Percentiles rank a stretch among this genome's conserved stretches.
phyloP scores from a whole-genome alignment of 169 alveolate species.

The Plasmodium falciparum region DNA sequence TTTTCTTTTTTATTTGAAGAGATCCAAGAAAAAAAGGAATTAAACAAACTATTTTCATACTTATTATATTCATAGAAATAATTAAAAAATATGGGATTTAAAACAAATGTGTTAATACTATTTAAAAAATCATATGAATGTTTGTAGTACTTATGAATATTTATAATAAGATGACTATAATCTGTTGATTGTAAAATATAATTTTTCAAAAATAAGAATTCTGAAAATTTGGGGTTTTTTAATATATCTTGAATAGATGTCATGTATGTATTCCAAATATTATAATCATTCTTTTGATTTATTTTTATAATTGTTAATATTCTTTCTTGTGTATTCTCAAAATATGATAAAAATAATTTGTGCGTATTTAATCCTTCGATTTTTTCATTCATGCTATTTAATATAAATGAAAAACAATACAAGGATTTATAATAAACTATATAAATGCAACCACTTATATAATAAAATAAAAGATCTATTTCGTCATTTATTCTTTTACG shows the following conservation, averaged over 20 bases:
- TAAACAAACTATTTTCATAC: neutral
- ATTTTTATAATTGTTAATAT: slow-evolving; percentile 24
- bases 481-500: slow-evolving; percentile 15
- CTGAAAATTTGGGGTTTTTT: slow-evolving; percentile 18
- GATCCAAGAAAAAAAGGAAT: neutral
- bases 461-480: slow-evolving; percentile 32
- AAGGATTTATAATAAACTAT: slow-evolving; percentile 42
- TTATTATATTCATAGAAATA: slow-evolving; percentile 50
- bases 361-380: slow-evolving; percentile 8
- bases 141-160: slow-evolving; percentile 43
- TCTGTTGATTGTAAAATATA: slow-evolving; percentile 32
- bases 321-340: slow-evolving; percentile 39
- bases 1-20: neutral
- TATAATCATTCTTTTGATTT: slow-evolving; percentile 22
- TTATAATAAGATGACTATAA: slow-evolving; percentile 49
- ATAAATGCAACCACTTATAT: slow-evolving; percentile 44
- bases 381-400: slow-evolving; percentile 1
- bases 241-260: slow-evolving; percentile 19
- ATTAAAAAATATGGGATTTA: slow-evolving; percentile 39
- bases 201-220: slow-evolving; percentile 15
- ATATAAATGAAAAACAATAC: slow-evolving; percentile 18
- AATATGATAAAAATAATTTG: slow-evolving; percentile 11
- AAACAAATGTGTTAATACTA: slow-evolving; percentile 12
- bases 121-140: slow-evolving; percentile 29
- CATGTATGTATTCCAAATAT: slow-evolving; percentile 25